A percentile compares a stretch with the other conserved stretches of the same genome.
Evolutionary conservation across 257 asterid species (phyloP).

Genomic region (Primulina eburnea): DNA sequence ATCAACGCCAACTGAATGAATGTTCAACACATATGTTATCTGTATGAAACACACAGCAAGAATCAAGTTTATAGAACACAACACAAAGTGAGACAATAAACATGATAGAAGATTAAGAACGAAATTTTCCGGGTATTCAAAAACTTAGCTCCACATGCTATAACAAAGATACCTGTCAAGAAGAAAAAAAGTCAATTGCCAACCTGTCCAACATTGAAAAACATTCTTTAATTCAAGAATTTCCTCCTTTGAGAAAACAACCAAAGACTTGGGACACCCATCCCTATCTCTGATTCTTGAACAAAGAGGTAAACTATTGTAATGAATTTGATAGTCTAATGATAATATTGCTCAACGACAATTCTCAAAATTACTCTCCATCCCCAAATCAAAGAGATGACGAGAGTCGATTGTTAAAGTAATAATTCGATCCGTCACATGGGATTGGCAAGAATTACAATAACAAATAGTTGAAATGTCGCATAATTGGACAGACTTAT

Average conservation of each 20-base stretch:
- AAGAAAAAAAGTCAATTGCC: slow-evolving; percentile 22
- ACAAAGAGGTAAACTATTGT: slow-evolving; percentile 20
- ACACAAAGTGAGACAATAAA: not conserved
- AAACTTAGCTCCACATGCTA: not conserved
- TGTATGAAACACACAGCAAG: not conserved
- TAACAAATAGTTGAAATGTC: slow-evolving; percentile 35
- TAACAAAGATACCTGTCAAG: not conserved
- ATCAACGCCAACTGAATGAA: not conserved
- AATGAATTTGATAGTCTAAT: slow-evolving; percentile 13
- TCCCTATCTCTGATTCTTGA: slow-evolving; percentile 40
- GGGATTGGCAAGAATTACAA: slow-evolving; percentile 40
- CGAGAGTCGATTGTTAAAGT: slow-evolving; percentile 32
- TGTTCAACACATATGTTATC: not conserved
- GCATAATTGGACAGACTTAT: slow-evolving; percentile 38
- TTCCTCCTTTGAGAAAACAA: slow-evolving; percentile 41
- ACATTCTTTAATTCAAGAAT: slow-evolving; percentile 34
- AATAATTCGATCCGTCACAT: slow-evolving; percentile 38
- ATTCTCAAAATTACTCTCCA: slow-evolving; percentile 41
- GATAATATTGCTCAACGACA: slow-evolving; percentile 23
- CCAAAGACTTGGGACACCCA: slow-evolving; percentile 44
- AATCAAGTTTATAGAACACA: too few relatives aligned
- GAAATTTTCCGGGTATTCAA: not conserved
- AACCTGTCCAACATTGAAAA: slow-evolving; percentile 54
- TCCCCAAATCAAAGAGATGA: slow-evolving; percentile 40
- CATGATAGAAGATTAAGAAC: not conserved